A percentile compares a stretch with the other conserved stretches of the same genome.
phyloP scores from a whole-genome alignment of 192 early-diverging fungal genomes.

The Linnemannia elongata region DNA sequence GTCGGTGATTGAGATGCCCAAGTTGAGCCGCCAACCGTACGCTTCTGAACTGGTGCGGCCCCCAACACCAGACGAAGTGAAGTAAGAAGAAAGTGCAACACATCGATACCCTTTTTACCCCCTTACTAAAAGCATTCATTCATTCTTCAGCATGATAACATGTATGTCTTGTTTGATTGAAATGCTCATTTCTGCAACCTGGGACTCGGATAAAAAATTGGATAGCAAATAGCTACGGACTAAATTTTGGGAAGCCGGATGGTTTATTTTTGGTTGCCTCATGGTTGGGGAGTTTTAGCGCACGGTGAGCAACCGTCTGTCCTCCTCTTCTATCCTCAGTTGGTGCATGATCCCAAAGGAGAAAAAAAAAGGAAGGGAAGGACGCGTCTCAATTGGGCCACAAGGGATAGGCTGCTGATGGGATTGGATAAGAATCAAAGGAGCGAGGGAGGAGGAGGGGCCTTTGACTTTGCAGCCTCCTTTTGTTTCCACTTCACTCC shows the following conservation, averaged over 20 bases:
- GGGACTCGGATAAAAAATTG: not conserved
- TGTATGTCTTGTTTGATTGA: too few species aligned
- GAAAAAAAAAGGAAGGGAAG: not conserved
- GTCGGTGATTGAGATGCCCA: slow-evolving; percentile 33
- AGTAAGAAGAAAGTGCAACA: not conserved
- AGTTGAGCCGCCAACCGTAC: slow-evolving; percentile 38
- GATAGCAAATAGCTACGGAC: not conserved
- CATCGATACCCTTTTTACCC: not conserved
- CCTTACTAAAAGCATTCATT: not conserved
- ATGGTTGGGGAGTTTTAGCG: not conserved
- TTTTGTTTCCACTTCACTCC: not conserved
- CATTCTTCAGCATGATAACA: not conserved
- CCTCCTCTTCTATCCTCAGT: not conserved
- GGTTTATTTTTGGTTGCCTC: not conserved
- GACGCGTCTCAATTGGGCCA: not conserved
- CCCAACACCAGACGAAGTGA: slow-evolving; percentile 20
- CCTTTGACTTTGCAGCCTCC: not conserved
- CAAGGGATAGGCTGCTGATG: not conserved
- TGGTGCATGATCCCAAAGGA: too few species aligned
- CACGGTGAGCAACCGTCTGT: slow-evolving; percentile 3
- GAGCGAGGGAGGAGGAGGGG: too few species aligned
- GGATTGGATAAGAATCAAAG: not conserved
- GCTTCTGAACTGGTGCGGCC: slow-evolving; percentile 32
- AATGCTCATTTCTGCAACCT: not conserved
- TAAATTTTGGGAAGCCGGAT: not conserved